Base-by-base conservation (phyloP, 129 eudicot species). In the Calendula officinalis region DNA sequence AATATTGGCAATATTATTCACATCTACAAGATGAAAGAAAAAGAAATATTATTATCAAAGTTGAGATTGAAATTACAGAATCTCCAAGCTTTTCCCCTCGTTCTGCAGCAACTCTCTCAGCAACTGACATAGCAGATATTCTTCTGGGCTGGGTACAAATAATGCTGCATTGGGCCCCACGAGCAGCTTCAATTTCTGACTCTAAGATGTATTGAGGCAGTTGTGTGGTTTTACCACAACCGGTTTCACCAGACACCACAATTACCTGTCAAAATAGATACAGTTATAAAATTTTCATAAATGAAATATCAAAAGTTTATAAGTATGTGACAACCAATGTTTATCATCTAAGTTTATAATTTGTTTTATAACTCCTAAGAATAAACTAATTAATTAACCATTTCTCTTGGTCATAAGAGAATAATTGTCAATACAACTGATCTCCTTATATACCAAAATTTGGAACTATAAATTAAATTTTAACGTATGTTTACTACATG, bases 141-240 rank as follows among this genome's bases (percentile, higher is more conserved):
- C 96, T 83, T 56, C 96, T 80, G 34, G 96, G 96, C 72, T 88
- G 96, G 69, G 96, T 88, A 74, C 96, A 88, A 52, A 88, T 82
- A 59, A 88, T 84, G 73, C 78, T 88, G 82, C 96, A 88, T 60
- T 40, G 58, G 59, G 92, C 89, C 62, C 96, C 96, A 58, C 89
- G 83, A 62, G 79, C 83, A 66, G 85, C 84, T 72, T 88, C 92
- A 58, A 72, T 81, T 76, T 84, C 96, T 47, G 92, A 69, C 81
- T 88, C 96, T 75, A 88, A 75, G 38, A 88, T 84, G 83, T 82
- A 88, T 41, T 88, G 96, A 58, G 96, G 96, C 60, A 88, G 79
- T 64, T 88, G 96, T 56, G 96, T 88, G 68, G 96, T 88, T 68
- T 88, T 88, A 69, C 96, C 96, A 73, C 96, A 88, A 14, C 96